A percentile compares a stretch with the other conserved stretches of the same genome.
phyloP scores from a whole-genome alignment of 257 asterid genomes.

The Solanum ossicruentum region DNA sequence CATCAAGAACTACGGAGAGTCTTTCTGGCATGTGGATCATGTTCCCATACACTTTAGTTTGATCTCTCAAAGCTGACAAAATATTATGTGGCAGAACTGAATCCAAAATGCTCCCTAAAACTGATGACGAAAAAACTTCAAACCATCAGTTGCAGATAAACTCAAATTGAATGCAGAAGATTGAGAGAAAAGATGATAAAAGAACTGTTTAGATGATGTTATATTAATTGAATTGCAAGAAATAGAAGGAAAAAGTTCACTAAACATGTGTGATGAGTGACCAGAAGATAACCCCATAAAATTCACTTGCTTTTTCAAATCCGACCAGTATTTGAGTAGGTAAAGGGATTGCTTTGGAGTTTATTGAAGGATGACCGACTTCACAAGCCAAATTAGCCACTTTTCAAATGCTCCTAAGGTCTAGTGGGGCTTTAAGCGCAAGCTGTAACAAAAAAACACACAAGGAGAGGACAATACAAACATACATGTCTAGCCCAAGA shows the following conservation, averaged over 20 bases:
- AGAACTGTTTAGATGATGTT: not conserved
- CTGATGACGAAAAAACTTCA: conserved; percentile 7
- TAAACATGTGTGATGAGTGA: not conserved
- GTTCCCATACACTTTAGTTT: conserved; percentile 8
- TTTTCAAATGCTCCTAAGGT: not conserved
- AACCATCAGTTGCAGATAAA: not conserved
- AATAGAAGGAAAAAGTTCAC: not conserved
- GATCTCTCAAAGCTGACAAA: conserved; percentile 37
- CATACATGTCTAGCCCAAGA: not conserved
- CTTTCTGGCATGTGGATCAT: conserved; percentile 22
- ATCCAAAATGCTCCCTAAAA: conserved; percentile 47
- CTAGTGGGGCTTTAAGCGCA: not conserved
- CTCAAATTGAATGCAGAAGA: not conserved
- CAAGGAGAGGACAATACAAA: not conserved
- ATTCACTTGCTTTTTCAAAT: not conserved
- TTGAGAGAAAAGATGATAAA: not conserved
- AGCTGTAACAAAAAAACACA: not conserved
- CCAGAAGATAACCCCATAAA: not conserved
- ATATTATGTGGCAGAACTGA: conserved; percentile 41
- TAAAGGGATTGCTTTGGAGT: not conserved
- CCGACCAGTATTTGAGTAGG: not conserved
- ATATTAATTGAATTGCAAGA: not conserved
- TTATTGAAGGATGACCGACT: not conserved
- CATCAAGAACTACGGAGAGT: conserved; percentile 38
- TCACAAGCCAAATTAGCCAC: not conserved